Conservation (phyloP, 129 eudicot genomes). For the Silybum marianum region DNA sequence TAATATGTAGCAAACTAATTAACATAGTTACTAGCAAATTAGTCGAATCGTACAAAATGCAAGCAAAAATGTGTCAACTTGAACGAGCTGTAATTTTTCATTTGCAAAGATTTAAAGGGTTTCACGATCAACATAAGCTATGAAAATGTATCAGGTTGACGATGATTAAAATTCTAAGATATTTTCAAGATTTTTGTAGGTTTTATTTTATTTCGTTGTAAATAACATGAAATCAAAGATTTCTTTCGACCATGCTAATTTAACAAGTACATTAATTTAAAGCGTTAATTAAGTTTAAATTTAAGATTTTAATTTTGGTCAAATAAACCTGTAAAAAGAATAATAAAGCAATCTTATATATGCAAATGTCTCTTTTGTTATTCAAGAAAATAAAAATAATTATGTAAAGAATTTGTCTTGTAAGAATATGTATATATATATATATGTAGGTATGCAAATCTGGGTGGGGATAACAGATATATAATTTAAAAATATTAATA, state of each 20-base stretch:
- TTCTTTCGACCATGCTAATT: neutral
- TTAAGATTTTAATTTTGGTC: too few relatives aligned
- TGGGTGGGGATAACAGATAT: neutral
- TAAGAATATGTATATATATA: neutral
- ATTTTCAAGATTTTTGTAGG: neutral
- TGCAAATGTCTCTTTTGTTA: too few relatives aligned
- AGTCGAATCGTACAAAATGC: too few relatives aligned
- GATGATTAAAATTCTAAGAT: too few relatives aligned
- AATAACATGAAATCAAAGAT: neutral
- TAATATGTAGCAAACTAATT: too few relatives aligned
- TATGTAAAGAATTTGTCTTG: neutral
- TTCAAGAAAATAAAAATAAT: too few relatives aligned
- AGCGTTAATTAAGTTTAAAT: neutral
- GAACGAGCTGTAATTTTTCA: too few relatives aligned
- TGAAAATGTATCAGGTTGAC: neutral
- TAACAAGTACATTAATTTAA: neutral
- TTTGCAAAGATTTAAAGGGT: neutral
- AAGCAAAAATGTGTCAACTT: too few relatives aligned
- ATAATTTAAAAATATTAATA: neutral
- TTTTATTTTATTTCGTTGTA: neutral
- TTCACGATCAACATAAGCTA: neutral
- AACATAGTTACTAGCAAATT: too few relatives aligned
- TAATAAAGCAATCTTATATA: too few relatives aligned
- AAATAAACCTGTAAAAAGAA: too few relatives aligned
- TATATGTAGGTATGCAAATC: neutral